Evolutionary conservation across 305 asterid species (phyloP), one percentile per base, ranked within the genome.

Genomic region (Fraxinus ornus): DNA sequence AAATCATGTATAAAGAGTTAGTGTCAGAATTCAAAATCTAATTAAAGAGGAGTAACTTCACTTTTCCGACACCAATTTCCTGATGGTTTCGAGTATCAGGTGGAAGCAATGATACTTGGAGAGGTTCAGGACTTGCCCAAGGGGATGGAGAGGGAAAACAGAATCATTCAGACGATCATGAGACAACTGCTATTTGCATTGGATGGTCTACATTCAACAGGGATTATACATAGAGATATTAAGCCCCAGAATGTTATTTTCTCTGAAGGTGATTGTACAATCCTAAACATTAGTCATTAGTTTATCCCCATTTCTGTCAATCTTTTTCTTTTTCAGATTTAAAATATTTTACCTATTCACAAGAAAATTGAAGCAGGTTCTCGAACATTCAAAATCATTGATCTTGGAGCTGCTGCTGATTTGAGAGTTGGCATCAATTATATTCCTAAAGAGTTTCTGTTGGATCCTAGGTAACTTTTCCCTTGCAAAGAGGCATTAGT

Each of bases 381-480:
- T 60, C 94, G 96, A 78, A 85, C 94, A 7, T 96, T 93, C 90
- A 94, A 96, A 86, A 96, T 94, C 81, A 96, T 93, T 73, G 98
- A 94, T 89, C 98, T 94, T 81, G 98, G 99, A 82, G 99, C 98
- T 5, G 98, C 98, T 68, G 88, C 99, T 17, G 99, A 94, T 92
- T 87, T 96, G 85, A 91, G 99, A 88, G 98, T 96, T 44, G 99
- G 99, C 81, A 96, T 96, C 86, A 96, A 94, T 87, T 96, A 96
- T 84, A 92, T 96, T 78, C 99, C 98, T 37, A 93, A 94, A 84
- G 98, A 94, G 86, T 94, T 95, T 89, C 91, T 93, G 17, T 85
- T 95, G 88, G 98, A 95, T 89, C 98, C 99, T 66, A 93, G 99
- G 99, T 94, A 79, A 85, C 68, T 78, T 78, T 32, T 62, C 36